Conservation (phyloP, 2,329 filamentous ascomycete genomes). For the Monilinia aucupariae region DNA sequence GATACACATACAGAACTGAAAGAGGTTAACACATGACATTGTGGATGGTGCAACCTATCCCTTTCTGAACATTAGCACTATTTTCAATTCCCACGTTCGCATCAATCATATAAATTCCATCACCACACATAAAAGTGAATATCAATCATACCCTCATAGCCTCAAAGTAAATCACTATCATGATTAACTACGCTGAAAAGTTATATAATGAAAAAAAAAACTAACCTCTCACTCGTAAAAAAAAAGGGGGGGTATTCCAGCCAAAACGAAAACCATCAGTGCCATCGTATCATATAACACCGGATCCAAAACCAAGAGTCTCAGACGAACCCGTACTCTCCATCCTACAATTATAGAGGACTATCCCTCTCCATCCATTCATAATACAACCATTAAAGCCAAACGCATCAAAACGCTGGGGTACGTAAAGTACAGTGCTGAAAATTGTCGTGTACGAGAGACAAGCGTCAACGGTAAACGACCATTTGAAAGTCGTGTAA, state of each 20-base stretch:
- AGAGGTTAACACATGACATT: neutral
- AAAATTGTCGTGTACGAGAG: neutral
- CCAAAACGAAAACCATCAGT: constrained; percentile 3
- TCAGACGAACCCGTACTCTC: neutral
- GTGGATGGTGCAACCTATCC: neutral
- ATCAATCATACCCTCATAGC: neutral
- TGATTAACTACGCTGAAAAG: constrained; percentile 2
- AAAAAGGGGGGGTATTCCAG: constrained; percentile 7
- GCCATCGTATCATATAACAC: neutral
- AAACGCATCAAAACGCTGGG: neutral
- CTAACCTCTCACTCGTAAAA: neutral
- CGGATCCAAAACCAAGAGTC: neutral
- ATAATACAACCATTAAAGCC: neutral
- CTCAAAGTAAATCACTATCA: neutral
- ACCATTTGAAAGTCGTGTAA: neutral
- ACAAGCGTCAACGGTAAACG: neutral
- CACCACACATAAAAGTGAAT: neutral
- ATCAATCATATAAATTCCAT: no score
- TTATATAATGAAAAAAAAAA: neutral
- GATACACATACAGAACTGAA: neutral
- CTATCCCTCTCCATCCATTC: neutral
- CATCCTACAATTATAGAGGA: neutral
- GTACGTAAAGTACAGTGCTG: neutral
- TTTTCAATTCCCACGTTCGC: neutral
- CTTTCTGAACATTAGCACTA: neutral